Percentiles rank a stretch among this genome's conserved stretches.
phyloP scores from a whole-genome alignment of 768 basidiomycete genomes.

The Suillus clintonianus region DNA sequence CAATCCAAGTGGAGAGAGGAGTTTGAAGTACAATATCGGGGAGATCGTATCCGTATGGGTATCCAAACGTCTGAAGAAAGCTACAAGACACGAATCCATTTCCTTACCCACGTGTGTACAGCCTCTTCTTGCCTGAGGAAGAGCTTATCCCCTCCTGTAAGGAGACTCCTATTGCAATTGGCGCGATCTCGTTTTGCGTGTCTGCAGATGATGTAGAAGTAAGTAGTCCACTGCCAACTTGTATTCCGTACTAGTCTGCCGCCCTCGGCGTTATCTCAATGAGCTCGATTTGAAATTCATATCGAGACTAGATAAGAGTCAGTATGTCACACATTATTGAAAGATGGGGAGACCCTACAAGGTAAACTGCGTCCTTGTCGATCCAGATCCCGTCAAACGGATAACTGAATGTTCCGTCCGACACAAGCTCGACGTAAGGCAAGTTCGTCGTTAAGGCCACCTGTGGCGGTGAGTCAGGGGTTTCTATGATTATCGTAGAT shows the following conservation, averaged over 20 bases:
- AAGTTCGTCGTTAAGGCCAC: not conserved
- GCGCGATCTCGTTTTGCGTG: not conserved
- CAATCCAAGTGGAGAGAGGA: not conserved
- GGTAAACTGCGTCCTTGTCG: too few relatives aligned
- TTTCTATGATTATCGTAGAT: not conserved
- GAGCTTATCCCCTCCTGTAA: not conserved
- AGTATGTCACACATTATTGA: too few relatives aligned
- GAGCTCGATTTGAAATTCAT: too few relatives aligned
- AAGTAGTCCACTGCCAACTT: too few relatives aligned
- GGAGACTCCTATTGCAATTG: not conserved
- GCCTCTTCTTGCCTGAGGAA: not conserved
- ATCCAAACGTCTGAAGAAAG: not conserved
- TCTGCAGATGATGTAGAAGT: not conserved
- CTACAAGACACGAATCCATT: not conserved
- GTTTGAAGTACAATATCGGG: not conserved
- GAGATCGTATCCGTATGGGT: not conserved
- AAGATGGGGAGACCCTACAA: too few relatives aligned
- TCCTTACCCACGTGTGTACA: not conserved
- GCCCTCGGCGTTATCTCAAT: too few relatives aligned
- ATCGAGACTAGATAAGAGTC: too few relatives aligned
- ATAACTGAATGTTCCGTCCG: too few relatives aligned
- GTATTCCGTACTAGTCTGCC: too few relatives aligned
- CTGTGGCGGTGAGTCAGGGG: not conserved
- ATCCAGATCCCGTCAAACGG: too few relatives aligned
- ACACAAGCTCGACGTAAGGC: too few relatives aligned